Base-by-base conservation (phyloP, 768 basidiomycete species). In the Lactarius akahatsu region DNA sequence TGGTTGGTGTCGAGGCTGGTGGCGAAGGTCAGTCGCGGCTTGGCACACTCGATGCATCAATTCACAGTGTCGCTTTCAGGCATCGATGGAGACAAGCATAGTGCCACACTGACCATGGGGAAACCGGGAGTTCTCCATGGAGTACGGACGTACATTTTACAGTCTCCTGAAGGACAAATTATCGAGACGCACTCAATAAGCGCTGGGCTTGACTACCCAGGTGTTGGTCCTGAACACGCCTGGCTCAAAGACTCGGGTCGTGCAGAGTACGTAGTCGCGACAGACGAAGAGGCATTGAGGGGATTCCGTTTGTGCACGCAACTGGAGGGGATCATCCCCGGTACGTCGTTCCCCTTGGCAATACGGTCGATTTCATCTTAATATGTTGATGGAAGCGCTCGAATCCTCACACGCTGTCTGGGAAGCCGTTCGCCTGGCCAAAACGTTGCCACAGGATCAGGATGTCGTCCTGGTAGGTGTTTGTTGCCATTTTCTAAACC, bases 381-480 rank as follows among this genome's bases (percentile, higher is more conserved):
- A 72, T 43, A 40, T 23, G 43, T 45, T 57, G 59, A 13, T n/a
- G 40, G 28, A 63, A 93, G 96, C 96, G 38, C 80, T 98, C 64
- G 97, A 98, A 76, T 96, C 94, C 3, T 90, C 94, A 9, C 97
- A 98, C 77, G 97, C 95, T 26, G 85, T 99, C 73, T 98, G 96
- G 95, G 89, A 90, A 64, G 94, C 90, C 28, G 83, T 97, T 52
- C 82, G 88, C 52, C 78, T 94, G 28, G 97, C 96, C 2, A 92
- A 89, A 78, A 88, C 87, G 0, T 74, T 98, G 72, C 82, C 92
- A 0, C 91, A 90, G 73, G 93, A 95, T 65, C 78, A 86, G 50
- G 91, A 98, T 76, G 79, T 99, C 41, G 94, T 98, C 57, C 87
- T 98, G 66, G 95, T 97, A 74, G 78, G 94, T 84, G 8, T 59